A percentile compares a stretch with the other conserved stretches of the same genome.
Evolutionary conservation across 169 alveolate species (phyloP).

Genomic region (Plasmodium gonderi): DNA sequence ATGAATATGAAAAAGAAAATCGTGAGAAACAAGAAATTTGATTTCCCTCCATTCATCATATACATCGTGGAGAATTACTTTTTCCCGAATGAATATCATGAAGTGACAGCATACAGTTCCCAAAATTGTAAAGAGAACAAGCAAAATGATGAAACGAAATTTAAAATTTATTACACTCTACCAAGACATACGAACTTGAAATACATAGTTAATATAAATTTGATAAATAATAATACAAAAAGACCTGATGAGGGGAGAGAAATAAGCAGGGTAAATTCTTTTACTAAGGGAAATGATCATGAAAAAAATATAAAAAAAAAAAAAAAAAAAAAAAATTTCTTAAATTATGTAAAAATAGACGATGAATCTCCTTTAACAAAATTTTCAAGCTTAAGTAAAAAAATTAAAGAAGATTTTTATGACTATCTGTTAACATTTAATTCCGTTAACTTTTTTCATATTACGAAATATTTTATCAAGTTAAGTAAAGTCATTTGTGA

Average conservation of each 20-base stretch:
- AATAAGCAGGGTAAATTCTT: neutral
- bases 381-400: neutral
- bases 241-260: neutral
- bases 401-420: conserved; percentile 23
- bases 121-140: neutral
- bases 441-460: conserved; percentile 20
- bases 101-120: conserved; percentile 38
- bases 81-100: conserved; percentile 25
- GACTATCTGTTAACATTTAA: conserved; percentile 23
- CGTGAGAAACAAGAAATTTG: conserved; percentile 30
- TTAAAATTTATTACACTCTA: conserved; percentile 58
- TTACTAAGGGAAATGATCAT: neutral
- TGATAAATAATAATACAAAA: neutral
- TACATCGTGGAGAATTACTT: conserved; percentile 64
- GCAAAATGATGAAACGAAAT: conserved; percentile 7
- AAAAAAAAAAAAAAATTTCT: neutral
- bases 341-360: neutral
- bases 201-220: conserved; percentile 38
- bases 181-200: conserved; percentile 64
- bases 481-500: conserved; percentile 69
- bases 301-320: neutral
- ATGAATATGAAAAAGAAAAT: conserved; percentile 57
- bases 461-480: conserved; percentile 61
- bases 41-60: conserved; percentile 23
- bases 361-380: neutral